Percentiles rank a stretch among this genome's conserved stretches.
Conservation (phyloP, 331 rosid genomes). For the Malus hybrid region DNA sequence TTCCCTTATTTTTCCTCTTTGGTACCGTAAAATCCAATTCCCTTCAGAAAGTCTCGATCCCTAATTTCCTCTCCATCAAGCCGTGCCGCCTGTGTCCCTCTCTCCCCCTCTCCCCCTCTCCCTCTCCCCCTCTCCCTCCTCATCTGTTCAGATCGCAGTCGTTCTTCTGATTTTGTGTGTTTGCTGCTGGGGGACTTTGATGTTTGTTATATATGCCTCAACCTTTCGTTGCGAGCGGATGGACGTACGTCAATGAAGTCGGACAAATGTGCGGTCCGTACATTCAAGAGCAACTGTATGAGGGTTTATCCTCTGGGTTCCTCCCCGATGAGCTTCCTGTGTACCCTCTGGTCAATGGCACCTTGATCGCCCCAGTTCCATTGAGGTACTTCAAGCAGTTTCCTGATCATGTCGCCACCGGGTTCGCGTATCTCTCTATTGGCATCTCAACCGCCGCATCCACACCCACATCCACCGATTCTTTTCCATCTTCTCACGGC, state of each 20-base stretch:
- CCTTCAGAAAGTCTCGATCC: neutral
- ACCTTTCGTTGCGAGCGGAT: conserved; percentile 63
- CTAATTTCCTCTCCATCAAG: neutral
- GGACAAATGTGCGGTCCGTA: conserved; percentile 99
- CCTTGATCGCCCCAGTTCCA: conserved; percentile 69
- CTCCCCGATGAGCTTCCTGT: conserved; percentile 91
- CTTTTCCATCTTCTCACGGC: conserved; percentile 22
- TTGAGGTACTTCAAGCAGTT: conserved; percentile 81
- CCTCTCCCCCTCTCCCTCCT: neutral
- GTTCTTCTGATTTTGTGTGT: neutral
- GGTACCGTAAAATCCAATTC: neutral
- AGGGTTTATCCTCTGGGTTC: conserved; percentile 81
- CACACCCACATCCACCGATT: conserved; percentile 17
- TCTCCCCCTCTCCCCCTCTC: neutral
- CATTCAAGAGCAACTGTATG: conserved; percentile 73
- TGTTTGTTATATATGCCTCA: conserved; percentile 1
- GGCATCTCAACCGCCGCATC: conserved; percentile 24
- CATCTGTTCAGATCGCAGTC: neutral
- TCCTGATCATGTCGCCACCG: conserved; percentile 87
- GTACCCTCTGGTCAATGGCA: conserved; percentile 68
- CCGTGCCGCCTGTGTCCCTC: neutral
- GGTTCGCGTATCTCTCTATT: conserved; percentile 58
- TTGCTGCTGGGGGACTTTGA: neutral
- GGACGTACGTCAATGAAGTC: conserved; percentile 89
- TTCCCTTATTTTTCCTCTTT: too few relatives aligned